phyloP scores from a whole-genome alignment of 2,329 filamentous ascomycete species.

The Colletotrichum sp. region DNA sequence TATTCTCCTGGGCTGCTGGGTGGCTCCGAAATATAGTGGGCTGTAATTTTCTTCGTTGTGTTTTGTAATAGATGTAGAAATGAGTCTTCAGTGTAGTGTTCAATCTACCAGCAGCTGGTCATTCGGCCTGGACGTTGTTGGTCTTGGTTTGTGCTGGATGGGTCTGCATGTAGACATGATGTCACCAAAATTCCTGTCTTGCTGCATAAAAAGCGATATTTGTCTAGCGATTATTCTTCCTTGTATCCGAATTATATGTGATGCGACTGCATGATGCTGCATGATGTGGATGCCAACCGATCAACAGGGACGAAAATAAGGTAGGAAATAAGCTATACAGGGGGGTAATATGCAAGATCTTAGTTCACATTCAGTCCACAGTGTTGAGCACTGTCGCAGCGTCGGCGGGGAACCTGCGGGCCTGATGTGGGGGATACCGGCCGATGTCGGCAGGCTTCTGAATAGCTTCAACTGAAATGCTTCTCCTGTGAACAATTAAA shows the following conservation, averaged over 20 bases:
- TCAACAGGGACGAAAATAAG: background rate
- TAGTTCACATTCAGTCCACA: background rate
- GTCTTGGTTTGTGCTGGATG: rapidly evolving
- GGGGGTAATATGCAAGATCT: background rate
- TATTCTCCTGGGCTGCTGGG: background rate
- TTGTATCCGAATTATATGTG: background rate
- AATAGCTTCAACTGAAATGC: background rate
- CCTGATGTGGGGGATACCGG: background rate
- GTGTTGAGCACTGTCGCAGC: background rate
- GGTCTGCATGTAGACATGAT: background rate
- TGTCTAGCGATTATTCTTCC: background rate
- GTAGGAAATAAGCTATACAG: background rate
- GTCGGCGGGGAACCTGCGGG: background rate
- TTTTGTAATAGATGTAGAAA: background rate
- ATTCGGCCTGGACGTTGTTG: background rate
- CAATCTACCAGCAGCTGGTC: background rate
- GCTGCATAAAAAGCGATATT: background rate
- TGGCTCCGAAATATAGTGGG: rapidly evolving
- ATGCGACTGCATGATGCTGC: background rate
- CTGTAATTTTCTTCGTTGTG: rapidly evolving
- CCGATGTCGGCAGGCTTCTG: background rate
- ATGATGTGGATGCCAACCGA: background rate
- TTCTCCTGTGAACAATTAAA: too few species aligned
- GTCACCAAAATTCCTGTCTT: background rate
- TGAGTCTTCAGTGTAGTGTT: background rate